Evolutionary conservation across 345 rosid species (phyloP).

Genomic region (Corymbia maculata): DNA sequence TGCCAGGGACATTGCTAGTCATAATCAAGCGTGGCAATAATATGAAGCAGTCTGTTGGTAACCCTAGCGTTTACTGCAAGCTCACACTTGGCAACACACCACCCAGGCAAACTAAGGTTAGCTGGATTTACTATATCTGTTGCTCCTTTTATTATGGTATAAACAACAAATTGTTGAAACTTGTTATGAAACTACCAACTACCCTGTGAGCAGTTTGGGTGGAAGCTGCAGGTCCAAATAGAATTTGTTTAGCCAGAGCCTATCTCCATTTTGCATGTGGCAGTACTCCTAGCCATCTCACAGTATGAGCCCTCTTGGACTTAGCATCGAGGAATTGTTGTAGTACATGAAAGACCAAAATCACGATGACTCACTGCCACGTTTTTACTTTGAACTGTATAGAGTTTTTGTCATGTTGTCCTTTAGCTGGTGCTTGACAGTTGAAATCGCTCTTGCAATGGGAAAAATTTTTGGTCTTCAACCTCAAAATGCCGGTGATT

Average conservation of each 20-base stretch:
- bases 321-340: background rate
- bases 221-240: background rate
- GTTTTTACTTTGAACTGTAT: background rate
- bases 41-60: constrained; percentile 99
- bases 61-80: constrained; percentile 94
- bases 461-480: background rate
- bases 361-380: background rate
- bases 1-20: constrained; percentile 94
- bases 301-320: background rate
- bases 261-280: background rate
- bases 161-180: background rate
- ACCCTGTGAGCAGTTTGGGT: background rate
- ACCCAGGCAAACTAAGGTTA: constrained; percentile 80
- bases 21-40: constrained; percentile 93
- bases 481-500: background rate
- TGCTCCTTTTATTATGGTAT: background rate
- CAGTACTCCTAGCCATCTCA: background rate
- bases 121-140: background rate
- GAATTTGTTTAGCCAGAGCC: background rate
- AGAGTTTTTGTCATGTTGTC: background rate
- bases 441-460: background rate
- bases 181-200: background rate
- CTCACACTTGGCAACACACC: constrained; percentile 86
- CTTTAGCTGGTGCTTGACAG: background rate
- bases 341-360: background rate